Evolutionary conservation across 495 filamentous ascomycete species (phyloP).

Genomic region (Aspergillus steynii): DNA sequence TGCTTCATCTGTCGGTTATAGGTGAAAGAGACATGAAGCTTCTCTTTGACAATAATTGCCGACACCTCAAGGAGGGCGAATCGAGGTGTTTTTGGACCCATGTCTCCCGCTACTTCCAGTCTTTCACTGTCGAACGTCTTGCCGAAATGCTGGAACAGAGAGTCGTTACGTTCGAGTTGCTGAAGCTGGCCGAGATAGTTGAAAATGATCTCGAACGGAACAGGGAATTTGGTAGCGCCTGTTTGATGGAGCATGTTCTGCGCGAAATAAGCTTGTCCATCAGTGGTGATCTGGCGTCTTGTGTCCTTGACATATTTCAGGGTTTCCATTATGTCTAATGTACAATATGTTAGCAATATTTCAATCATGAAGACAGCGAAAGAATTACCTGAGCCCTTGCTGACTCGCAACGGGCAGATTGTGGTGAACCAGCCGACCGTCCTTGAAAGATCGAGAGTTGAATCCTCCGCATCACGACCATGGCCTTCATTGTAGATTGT

Average conservation of each 20-base stretch:
- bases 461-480: slow-evolving; percentile 54
- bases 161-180: slow-evolving; percentile 58
- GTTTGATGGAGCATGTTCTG: slow-evolving; percentile 51
- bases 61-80: slow-evolving; percentile 67
- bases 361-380: neutral
- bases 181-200: slow-evolving; percentile 66
- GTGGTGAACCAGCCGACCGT: slow-evolving; percentile 66
- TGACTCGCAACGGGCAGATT: slow-evolving; percentile 47
- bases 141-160: slow-evolving; percentile 61
- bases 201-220: slow-evolving; percentile 69
- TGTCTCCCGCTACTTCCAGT: slow-evolving; percentile 45
- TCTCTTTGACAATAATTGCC: slow-evolving; percentile 58
- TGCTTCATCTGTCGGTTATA: slow-evolving; percentile 62
- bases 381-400: slow-evolving; percentile 29
- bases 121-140: slow-evolving; percentile 43
- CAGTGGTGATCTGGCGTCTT: slow-evolving; percentile 37
- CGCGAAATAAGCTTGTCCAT: slow-evolving; percentile 50
- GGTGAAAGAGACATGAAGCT: slow-evolving; percentile 59
- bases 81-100: slow-evolving; percentile 47
- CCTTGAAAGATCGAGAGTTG: slow-evolving; percentile 50
- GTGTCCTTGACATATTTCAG: slow-evolving; percentile 51
- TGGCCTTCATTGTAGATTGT: slow-evolving; percentile 59
- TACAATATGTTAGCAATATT: slow-evolving; percentile 3
- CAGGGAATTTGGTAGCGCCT: slow-evolving; percentile 42
- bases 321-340: slow-evolving; percentile 31